These are phyloP conservation scores for Phaffia australis DNA, from an alignment of 768 basidiomycete genomes.

Conservation along the genomic window DNA sequence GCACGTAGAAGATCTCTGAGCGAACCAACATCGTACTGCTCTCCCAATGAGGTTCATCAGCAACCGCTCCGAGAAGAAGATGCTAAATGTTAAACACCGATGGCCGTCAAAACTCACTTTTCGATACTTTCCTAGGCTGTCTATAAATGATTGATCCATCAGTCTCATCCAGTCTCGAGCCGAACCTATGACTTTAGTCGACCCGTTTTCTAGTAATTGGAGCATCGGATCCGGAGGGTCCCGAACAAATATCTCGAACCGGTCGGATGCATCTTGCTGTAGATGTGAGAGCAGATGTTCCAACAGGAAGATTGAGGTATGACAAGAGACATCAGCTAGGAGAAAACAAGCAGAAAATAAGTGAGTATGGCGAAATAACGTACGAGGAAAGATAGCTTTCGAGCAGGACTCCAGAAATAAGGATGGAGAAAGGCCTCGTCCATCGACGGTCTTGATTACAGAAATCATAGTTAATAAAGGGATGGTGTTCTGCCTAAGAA, in stretches of 20 bases:
- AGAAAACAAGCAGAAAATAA: no score
- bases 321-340: no score
- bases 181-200: constrained; percentile 61
- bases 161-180: constrained; percentile 68
- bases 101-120: constrained; percentile 42
- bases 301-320: no score
- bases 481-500: background rate
- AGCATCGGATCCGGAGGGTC: constrained; percentile 75
- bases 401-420: constrained; percentile 87
- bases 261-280: constrained; percentile 83
- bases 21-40: constrained; percentile 66
- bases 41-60: background rate
- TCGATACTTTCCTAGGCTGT: constrained; percentile 90
- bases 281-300: no score
- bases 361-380: no score
- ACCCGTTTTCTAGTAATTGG: constrained; percentile 59
- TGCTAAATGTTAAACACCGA: background rate
- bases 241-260: constrained; percentile 94
- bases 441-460: constrained; percentile 58
- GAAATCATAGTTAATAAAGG: constrained; percentile 19
- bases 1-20: constrained; percentile 89
- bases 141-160: constrained; percentile 79
- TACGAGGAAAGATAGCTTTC: constrained; percentile 67
- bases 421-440: constrained; percentile 80
- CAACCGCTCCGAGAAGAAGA: background rate